Base-by-base conservation (phyloP, 345 rosid genomes). In the Lepidium sativum region DNA sequence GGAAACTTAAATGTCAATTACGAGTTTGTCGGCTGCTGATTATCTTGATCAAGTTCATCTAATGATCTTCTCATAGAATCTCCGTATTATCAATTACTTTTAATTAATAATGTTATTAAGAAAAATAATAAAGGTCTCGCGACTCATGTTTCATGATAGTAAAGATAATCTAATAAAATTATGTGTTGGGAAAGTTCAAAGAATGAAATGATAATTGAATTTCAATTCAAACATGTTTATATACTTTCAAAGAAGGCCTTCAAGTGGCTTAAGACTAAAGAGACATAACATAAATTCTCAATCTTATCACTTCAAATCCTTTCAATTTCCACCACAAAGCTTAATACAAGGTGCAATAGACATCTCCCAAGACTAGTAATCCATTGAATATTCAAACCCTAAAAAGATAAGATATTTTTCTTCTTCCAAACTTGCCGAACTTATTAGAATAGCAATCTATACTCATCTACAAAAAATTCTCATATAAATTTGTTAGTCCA, bases 1-100 rank as follows among this genome's bases (percentile, higher is more conserved):
- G 88, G 86, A 2, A 71, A 79, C 54, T 80, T 81, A 8, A 76
- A 25, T 9, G 89, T 78, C 13, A 65, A 77, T 69, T 78, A 78
- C 70, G 57, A 76, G 66, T 80, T 81, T 52, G 80, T 81, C 54
- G 43, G 27, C 61, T 80, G 84, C 23, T 72, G 49, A 72, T 49
- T 45, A 43, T 52, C 40, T 42, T 40, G 39, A 27, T 53, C 52
- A 44, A 11, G 42, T 38, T 39, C 32, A 54, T 55, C 35, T 52
- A 20, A 61, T 13, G 25, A 63, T 48, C 29, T 11, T 50, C 56
- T 14, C 54, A 62, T 63, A 25, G 23, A 41, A 33, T 44, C 41
- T 29, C 44, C 37, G 8, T 43, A 54, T 16, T 23, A 37, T 16
- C 9, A 53, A 5, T 15, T 42, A 42, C 29, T 17, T 54, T 41